phyloP scores from a whole-genome alignment of 2,329 filamentous ascomycete species.

The Fusarium newnesense region DNA sequence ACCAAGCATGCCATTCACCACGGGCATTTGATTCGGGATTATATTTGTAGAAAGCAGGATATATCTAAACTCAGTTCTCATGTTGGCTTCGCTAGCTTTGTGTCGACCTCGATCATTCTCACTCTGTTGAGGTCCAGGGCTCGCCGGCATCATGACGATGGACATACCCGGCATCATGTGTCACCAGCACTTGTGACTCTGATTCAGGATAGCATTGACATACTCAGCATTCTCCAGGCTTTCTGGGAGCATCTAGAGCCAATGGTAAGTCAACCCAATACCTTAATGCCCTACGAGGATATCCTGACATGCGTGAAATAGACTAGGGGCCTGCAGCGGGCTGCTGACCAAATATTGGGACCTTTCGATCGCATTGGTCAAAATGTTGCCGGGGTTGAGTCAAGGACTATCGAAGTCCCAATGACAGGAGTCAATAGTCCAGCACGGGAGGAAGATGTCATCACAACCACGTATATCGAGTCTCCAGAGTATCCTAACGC shows the following conservation, averaged over 20 bases:
- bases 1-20: neutral
- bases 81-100: neutral
- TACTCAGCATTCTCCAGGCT: neutral
- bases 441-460: neutral
- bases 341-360: neutral
- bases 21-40: neutral
- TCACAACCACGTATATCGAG: neutral
- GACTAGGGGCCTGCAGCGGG: neutral
- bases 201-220: neutral
- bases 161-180: neutral
- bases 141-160: neutral
- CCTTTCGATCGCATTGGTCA: accelerated
- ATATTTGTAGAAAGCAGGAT: neutral
- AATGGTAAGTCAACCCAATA: neutral
- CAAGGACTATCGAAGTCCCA: neutral
- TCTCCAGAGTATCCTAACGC: neutral
- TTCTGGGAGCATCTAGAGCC: neutral
- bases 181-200: neutral
- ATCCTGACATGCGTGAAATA: accelerated
- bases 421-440: neutral
- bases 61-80: neutral
- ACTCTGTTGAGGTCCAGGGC: neutral
- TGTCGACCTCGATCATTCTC: neutral
- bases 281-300: accelerated
- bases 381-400: neutral